phyloP scores from a whole-genome alignment of 2,329 filamentous ascomycete species.

The Xylaria arbuscula region DNA sequence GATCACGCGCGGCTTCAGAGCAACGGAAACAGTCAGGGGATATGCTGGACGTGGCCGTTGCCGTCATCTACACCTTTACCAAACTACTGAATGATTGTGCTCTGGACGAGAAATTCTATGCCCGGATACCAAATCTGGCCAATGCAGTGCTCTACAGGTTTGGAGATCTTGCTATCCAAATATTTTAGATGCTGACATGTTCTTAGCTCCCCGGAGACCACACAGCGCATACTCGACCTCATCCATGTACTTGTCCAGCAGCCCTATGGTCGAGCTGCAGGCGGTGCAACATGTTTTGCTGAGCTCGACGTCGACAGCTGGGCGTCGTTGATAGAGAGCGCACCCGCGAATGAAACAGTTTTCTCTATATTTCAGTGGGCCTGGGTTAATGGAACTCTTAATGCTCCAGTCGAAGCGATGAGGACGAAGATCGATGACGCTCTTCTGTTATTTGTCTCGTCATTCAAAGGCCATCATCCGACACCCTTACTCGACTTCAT shows the following conservation, averaged over 20 bases:
- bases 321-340: conserved; percentile 66
- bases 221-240: conserved; percentile 65
- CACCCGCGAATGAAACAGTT: conserved; percentile 63
- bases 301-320: conserved; percentile 60
- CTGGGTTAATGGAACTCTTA: conserved; percentile 63
- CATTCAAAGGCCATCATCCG: conserved; percentile 64
- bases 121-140: conserved; percentile 65
- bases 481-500: conserved; percentile 69
- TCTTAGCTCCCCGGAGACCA: conserved; percentile 64
- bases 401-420: conserved; percentile 45
- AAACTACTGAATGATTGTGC: conserved; percentile 64
- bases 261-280: conserved; percentile 59
- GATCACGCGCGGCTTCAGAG: conserved; percentile 52
- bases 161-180: neutral
- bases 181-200: conserved; percentile 7
- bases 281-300: conserved; percentile 51
- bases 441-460: conserved; percentile 56
- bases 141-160: conserved; percentile 59
- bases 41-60: conserved; percentile 72
- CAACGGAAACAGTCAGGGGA: conserved; percentile 62
- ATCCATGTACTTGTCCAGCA: conserved; percentile 66
- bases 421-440: conserved; percentile 58
- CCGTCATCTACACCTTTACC: conserved; percentile 71
- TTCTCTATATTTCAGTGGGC: conserved; percentile 67
- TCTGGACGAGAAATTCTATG: conserved; percentile 59